phyloP scores from a whole-genome alignment of 805 yeast genomes.

The Yarrowia phangngaensis region DNA sequence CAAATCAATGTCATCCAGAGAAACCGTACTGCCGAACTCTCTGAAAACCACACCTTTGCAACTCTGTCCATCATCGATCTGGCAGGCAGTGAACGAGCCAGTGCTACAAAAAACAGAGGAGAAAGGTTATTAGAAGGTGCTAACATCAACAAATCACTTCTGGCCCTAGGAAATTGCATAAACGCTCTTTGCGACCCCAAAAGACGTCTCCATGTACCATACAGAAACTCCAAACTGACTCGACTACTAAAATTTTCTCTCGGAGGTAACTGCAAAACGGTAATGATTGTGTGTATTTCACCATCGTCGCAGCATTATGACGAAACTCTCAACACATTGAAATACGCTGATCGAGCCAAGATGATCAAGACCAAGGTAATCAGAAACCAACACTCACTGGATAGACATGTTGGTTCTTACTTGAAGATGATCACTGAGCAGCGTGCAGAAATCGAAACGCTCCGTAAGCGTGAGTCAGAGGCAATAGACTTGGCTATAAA shows the following conservation, averaged over 20 bases:
- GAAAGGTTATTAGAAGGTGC: conserved; percentile 85
- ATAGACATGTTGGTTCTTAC: conserved; percentile 80
- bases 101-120: conserved; percentile 83
- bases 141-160: conserved; percentile 78
- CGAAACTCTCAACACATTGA: conserved; percentile 85
- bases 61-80: conserved; percentile 84
- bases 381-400: conserved; percentile 69
- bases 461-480: conserved; percentile 46
- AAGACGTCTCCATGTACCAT: conserved; percentile 73
- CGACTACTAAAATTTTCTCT: conserved; percentile 80
- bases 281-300: conserved; percentile 91
- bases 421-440: conserved; percentile 81
- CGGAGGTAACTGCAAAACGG: conserved; percentile 92
- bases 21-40: conserved; percentile 57
- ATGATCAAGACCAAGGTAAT: conserved; percentile 78
- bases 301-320: conserved; percentile 87
- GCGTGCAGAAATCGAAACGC: conserved; percentile 64
- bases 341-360: conserved; percentile 88
- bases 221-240: conserved; percentile 85
- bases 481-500: conserved; percentile 29
- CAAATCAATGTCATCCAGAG: conserved; percentile 69
- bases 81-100: conserved; percentile 94
- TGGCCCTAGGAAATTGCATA: conserved; percentile 91
- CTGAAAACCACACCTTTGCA: conserved; percentile 67
- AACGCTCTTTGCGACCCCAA: conserved; percentile 80